Base-by-base conservation (phyloP, 2,329 filamentous ascomycete species). In the Aspergillus ochraceus region DNA sequence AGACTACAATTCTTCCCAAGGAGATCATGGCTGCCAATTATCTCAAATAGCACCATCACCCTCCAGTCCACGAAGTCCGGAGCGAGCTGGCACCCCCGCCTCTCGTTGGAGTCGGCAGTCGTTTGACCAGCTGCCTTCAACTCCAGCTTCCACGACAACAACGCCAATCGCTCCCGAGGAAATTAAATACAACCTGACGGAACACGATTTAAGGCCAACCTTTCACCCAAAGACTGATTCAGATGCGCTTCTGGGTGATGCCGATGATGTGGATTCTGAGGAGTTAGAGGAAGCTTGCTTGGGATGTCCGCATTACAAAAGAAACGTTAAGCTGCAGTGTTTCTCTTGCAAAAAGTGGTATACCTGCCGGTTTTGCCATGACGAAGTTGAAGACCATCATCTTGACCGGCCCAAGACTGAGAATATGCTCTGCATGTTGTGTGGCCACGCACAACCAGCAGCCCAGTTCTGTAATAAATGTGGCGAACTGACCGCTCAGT, bases 341-440 rank as follows among this genome's bases (percentile, higher is more conserved):
- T 91, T 86, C 65, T 89, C 90, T 26, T 99, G 95, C 77, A 86
- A 89, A 68, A 88, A 86, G 69, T 99, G 95, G 95, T 96, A 97
- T 71, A 91, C 94, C 0, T 99, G 95, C 74, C 89, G 95, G 19
- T 89, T 98, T 71, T 99, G 95, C 71, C 95, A 99, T 71, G 92
- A 99, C 73, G 86, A 88, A 52, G 84, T 81, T 9, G 91, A 97
- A 70, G 87, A 91, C 66, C 92, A 97, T 74, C 82, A 80, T 60
- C 81, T 99, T 58, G 86, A 93, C 67, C 87, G 95, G 54, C 88
- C 88, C 67, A 90, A 91, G 68, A 99, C 94, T 8, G 89, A 89
- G 74, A 90, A 97, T 70, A 99, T 99, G 95, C 84, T 99, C 6
- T 99, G 95, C 75, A 99, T 99, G 95, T 82, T 92, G 29, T 99